Base-by-base conservation (phyloP, 768 basidiomycete genomes). In the Macrocybe gigantea region DNA sequence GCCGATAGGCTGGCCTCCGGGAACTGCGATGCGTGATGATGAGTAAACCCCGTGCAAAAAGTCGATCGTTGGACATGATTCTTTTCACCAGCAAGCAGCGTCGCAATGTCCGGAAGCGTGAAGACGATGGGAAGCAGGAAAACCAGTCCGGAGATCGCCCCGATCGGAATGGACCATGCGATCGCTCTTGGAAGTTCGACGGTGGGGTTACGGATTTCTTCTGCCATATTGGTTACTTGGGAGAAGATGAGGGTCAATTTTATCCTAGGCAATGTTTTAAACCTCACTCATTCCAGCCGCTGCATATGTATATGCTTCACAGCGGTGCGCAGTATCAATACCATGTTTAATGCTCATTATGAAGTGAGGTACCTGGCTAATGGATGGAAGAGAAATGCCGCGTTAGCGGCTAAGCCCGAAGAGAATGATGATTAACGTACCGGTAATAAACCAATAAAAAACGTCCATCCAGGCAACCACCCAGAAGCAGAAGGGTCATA, bases 381-480 rank as follows among this genome's bases (percentile, higher is more conserved):
- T 44, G 11, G 38, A 32, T 22, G 30, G 31, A 48, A 30, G 33
- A 11, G 38, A 4, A 22, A 44, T 33, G 6, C 1, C 14, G 32
- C 15, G 14, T 55, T 11, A 54, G 45, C 29, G 44, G 14, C 7
- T 11, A 39, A 38, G n/a, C 33, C n/a, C 43, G 29, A 15, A 44
- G n/a, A 14, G 30, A 45, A 9, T 7, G 5, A 6, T 13, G 5
- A 41, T 2, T 5, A 39, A 45, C 73, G 49, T 64, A 80, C 79
- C 38, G 77, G 79, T 15, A 81, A 68, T 14, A 83, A 56, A 32
- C 82, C 82, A 33, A 83, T 79, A 59, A 83, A 85, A 57, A 83
- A 85, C 0, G 80, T 71, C 82, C 82, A 85, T 32, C 79, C 83
- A 9, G 78, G 70, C 1, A 72, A 73, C 83, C 83, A 85, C 5